phyloP scores from a whole-genome alignment of 2,329 filamentous ascomycete genomes.

The Dactylonectria macrodidyma region DNA sequence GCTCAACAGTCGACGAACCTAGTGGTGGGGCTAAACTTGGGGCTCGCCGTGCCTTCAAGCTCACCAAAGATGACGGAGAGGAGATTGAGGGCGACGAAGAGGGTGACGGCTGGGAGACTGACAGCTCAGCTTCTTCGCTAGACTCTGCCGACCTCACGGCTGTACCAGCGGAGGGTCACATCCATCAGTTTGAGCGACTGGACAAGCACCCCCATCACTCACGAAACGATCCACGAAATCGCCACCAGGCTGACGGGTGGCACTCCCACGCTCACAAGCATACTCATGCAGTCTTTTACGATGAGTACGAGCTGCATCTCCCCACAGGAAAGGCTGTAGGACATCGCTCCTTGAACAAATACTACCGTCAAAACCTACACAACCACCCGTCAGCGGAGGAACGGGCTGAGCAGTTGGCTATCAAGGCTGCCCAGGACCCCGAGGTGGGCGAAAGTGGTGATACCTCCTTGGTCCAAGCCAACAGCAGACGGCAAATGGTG shows the following conservation, averaged over 20 bases:
- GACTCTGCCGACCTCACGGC: conserved; percentile 88
- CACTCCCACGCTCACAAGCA: conserved; percentile 87
- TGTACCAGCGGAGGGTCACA: conserved; percentile 81
- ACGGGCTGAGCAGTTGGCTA: conserved; percentile 76
- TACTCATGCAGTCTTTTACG: conserved; percentile 84
- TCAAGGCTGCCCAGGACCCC: conserved; percentile 59
- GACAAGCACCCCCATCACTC: conserved; percentile 83
- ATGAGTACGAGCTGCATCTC: conserved; percentile 94
- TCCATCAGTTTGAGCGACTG: conserved; percentile 80
- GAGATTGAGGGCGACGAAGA: conserved; percentile 68
- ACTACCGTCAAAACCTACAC: conserved; percentile 93
- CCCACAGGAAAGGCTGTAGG: conserved; percentile 91
- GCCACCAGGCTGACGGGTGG: conserved; percentile 83
- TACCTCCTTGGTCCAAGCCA: conserved; percentile 53
- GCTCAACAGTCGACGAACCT: conserved; percentile 56
- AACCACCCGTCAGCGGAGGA: conserved; percentile 86
- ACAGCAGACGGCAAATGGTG: conserved; percentile 68
- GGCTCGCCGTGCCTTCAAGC: conserved; percentile 68
- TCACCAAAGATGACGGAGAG: conserved; percentile 65
- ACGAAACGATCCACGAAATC: conserved; percentile 77
- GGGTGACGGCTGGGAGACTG: conserved; percentile 94
- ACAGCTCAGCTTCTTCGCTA: conserved; percentile 89
- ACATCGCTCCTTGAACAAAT: conserved; percentile 88
- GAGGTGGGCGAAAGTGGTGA: conserved; percentile 54
- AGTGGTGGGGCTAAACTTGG: conserved; percentile 80